Evolutionary conservation across 2,329 filamentous ascomycete genomes (phyloP).

Genomic region (Fusarium vanettenii): DNA sequence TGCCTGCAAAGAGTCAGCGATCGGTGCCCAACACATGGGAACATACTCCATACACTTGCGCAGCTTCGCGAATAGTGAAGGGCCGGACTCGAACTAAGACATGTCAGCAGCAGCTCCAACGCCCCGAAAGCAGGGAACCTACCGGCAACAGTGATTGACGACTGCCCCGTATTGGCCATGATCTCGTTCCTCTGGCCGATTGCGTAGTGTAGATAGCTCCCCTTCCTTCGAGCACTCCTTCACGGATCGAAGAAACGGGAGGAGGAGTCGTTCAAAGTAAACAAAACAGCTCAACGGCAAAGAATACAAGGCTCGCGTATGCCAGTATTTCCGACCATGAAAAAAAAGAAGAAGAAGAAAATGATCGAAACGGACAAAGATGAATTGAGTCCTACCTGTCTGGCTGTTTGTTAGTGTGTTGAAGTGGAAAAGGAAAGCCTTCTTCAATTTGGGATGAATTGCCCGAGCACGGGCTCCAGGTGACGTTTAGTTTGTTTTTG

Average conservation of each 20-base stretch:
- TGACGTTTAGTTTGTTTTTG: conserved; percentile 44
- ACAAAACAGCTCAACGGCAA: conserved; percentile 34
- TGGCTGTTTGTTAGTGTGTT: conserved; percentile 27
- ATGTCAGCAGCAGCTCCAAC: conserved; percentile 41
- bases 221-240: conserved; percentile 10
- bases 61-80: conserved; percentile 91
- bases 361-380: conserved; percentile 11
- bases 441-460: conserved; percentile 13
- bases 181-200: conserved; percentile 1
- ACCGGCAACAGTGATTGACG: conserved; percentile 71
- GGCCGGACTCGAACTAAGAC: conserved; percentile 73
- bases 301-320: conserved; percentile 30
- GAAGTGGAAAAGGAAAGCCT: conserved; percentile 7
- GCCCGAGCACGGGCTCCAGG: conserved; percentile 31
- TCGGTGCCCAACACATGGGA: neutral
- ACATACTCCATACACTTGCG: conserved; percentile 75
- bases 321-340: conserved; percentile 28
- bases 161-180: conserved; percentile 50
- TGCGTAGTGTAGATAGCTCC: neutral
- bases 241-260: neutral
- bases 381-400: conserved; percentile 45
- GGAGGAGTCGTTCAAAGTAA: conserved; percentile 29
- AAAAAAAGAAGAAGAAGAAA: conserved; percentile 27
- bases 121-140: conserved; percentile 32
- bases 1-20: conserved; percentile 55